Evolutionary conservation across 1,139 yeast species (phyloP).

Genomic region (Diutina rugosa): DNA sequence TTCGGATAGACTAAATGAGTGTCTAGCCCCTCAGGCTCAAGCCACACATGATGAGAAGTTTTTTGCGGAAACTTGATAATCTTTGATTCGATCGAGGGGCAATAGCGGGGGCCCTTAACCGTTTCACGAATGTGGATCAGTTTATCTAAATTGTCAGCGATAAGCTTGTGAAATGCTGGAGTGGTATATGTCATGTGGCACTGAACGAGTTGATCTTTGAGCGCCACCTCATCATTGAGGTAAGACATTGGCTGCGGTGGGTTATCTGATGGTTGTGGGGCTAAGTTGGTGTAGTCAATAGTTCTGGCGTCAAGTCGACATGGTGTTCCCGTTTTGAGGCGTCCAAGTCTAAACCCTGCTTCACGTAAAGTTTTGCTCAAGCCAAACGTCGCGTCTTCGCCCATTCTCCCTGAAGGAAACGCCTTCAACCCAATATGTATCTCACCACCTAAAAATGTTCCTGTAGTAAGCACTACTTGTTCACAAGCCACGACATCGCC

Average conservation of each 20-base stretch:
- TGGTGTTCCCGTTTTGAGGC: constrained; percentile 96
- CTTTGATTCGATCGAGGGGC: constrained; percentile 94
- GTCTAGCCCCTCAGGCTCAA: constrained; percentile 91
- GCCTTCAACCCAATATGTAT: constrained; percentile 77
- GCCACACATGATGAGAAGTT: constrained; percentile 72
- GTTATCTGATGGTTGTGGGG: constrained; percentile 63
- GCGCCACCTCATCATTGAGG: constrained; percentile 53
- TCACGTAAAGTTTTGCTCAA: constrained; percentile 62
- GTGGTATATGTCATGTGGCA: constrained; percentile 80
- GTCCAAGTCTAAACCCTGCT: constrained; percentile 75
- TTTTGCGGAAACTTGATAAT: constrained; percentile 71
- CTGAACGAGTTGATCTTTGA: constrained; percentile 42
- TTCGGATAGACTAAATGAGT: constrained; percentile 85
- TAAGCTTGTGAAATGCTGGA: constrained; percentile 54
- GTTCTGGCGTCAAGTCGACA: constrained; percentile 68
- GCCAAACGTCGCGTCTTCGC: constrained; percentile 87
- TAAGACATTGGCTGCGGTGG: constrained; percentile 88
- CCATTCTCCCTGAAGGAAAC: constrained; percentile 86
- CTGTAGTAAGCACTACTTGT: constrained; percentile 83
- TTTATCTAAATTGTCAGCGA: constrained; percentile 59
- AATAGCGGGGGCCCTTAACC: constrained; percentile 92
- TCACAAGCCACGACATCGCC: constrained; percentile 50
- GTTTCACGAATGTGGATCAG: constrained; percentile 89
- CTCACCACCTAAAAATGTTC: constrained; percentile 90
- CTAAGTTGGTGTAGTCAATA: constrained; percentile 50